phyloP scores from a whole-genome alignment of 169 alveolate species.

The Plasmodium billcollinsi region DNA sequence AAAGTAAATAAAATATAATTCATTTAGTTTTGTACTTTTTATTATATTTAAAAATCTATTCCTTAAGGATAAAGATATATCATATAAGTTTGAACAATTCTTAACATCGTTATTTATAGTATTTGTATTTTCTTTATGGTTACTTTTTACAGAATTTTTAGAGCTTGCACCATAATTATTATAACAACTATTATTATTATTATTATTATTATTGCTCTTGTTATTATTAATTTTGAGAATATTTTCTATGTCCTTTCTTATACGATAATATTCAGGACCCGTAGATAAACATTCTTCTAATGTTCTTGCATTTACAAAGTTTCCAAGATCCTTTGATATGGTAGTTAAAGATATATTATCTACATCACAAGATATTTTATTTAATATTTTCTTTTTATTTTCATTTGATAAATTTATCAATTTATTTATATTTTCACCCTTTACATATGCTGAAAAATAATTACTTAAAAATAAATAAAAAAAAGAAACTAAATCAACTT shows the following conservation, averaged over 20 bases:
- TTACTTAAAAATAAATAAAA: slow-evolving; percentile 70
- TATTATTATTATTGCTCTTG: too few species aligned
- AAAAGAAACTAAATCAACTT: slow-evolving; percentile 65
- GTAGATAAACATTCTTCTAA: slow-evolving; percentile 77
- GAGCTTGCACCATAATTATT: neutral
- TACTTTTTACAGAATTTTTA: neutral
- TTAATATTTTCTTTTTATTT: slow-evolving; percentile 63
- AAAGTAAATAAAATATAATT: slow-evolving; percentile 49
- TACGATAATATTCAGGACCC: slow-evolving; percentile 72
- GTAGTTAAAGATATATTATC: slow-evolving; percentile 59
- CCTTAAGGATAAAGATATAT: slow-evolving; percentile 59
- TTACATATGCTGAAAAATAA: slow-evolving; percentile 49
- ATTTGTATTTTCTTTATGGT: slow-evolving; percentile 1
- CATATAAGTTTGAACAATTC: slow-evolving; percentile 41
- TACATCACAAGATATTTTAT: slow-evolving; percentile 24
- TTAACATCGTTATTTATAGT: slow-evolving; percentile 2
- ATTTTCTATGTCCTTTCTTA: slow-evolving; percentile 63
- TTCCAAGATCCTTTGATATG: slow-evolving; percentile 51
- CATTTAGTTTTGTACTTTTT: slow-evolving; percentile 67
- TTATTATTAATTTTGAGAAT: slow-evolving; percentile 5
- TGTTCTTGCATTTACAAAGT: slow-evolving; percentile 62
- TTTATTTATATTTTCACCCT: slow-evolving; percentile 37
- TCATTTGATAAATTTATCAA: slow-evolving; percentile 41
- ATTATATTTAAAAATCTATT: slow-evolving; percentile 63
- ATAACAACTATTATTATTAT: slow-evolving; percentile 1